These are phyloP conservation scores for Tolypocladium ophioglossoides DNA, from an alignment of 2,329 filamentous ascomycete genomes.

Conservation along the genomic window DNA sequence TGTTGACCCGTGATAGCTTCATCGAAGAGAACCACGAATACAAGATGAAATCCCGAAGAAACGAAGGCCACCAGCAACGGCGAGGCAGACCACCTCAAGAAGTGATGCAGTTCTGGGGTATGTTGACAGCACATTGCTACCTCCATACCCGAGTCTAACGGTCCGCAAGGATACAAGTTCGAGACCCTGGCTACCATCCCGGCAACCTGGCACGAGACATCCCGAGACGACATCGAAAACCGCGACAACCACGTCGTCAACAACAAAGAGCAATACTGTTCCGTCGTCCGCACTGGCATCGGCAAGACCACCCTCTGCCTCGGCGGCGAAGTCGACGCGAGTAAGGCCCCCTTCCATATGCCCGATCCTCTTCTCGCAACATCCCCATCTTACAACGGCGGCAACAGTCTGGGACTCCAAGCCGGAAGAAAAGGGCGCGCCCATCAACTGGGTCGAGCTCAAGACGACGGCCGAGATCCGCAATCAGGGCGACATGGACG, in stretches of 20 bases:
- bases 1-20: conserved; percentile 44
- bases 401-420: conserved; percentile 71
- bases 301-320: conserved; percentile 66
- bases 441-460: conserved; percentile 87
- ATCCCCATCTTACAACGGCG: background rate
- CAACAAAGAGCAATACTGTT: conserved; percentile 93
- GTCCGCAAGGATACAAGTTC: conserved; percentile 81
- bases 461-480: conserved; percentile 76
- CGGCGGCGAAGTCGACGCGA: conserved; percentile 87
- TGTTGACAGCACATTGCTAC: background rate
- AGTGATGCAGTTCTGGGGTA: conserved; percentile 90
- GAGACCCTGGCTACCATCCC: conserved; percentile 75
- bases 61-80: conserved; percentile 32
- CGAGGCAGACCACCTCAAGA: conserved; percentile 48
- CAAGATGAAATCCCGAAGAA: conserved; percentile 51
- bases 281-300: conserved; percentile 79
- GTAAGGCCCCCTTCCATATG: conserved; percentile 29
- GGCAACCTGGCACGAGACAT: conserved; percentile 59
- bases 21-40: conserved; percentile 82
- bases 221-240: conserved; percentile 67
- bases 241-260: conserved; percentile 64
- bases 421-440: conserved; percentile 50
- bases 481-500: conserved; percentile 55
- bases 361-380: background rate
- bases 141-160: background rate